Evolutionary conservation across 1,284 basidiomycete species (phyloP), one percentile per base, ranked within the genome.

Genomic region (Melampsora medusae): DNA sequence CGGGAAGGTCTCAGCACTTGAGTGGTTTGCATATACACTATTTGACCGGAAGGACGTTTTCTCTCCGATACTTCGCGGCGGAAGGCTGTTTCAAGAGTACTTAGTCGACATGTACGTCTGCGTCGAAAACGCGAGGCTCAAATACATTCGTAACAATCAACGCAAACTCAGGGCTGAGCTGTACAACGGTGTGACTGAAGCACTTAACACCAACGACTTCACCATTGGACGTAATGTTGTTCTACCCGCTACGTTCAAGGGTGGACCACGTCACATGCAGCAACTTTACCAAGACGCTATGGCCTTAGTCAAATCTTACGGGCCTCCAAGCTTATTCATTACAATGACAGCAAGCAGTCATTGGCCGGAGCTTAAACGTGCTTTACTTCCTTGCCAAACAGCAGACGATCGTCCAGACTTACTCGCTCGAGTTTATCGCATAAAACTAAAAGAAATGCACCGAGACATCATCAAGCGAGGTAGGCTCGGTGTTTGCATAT

Each of bases 51-150:
- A 5, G 6, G 35, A 35, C 35, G 35, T 35, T 9, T 35, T 69
- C 19, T 69, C 67, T 31, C 12, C 33, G 1, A 31, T 59, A 5
- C 53, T 69, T 1, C 33, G 50, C 6, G 53, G 67, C 4, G 42
- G 60, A 35, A 33, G 82, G 0, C 81, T 87, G 0, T 84, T 87
- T 49, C 84, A 85, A 62, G 83, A 85, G 19, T 85, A 84, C 69
- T 67, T 83, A 66, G 81, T 83, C 0, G 83, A 84, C 77, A 76
- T 78, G 31, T 84, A 82, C 81, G 82, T 82, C 1, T 78, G 75
- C 5, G 65, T 80, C 17, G 83, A 84, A 53, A 80, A 82, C 60
- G 59, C 78, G 46, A 68, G 80, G 1, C 79, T 85, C 0, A 4
- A 66, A 19, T 81, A 78, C 77, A 48, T 82, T 2, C 78, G 75